Conservation (phyloP, 768 basidiomycete species). For the Amanita rimosa region DNA sequence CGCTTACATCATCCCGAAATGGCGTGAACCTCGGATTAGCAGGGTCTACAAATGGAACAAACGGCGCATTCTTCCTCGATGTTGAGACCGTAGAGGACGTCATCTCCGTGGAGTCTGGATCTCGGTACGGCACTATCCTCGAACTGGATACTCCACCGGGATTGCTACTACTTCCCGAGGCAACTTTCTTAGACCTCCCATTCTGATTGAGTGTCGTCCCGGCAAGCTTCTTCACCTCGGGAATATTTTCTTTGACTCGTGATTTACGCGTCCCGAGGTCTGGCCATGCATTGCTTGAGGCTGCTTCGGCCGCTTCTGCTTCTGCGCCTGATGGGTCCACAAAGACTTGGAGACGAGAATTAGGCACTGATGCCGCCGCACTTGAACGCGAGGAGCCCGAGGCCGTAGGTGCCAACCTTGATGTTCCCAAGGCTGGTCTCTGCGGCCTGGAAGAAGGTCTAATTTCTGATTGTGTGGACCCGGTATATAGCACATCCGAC, state of each 20-base stretch:
- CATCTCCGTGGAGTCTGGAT: conserved; percentile 40
- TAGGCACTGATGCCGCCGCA: conserved; percentile 25
- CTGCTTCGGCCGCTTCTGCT: conserved; percentile 29
- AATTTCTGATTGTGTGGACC: conserved; percentile 33
- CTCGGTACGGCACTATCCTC: conserved; percentile 56
- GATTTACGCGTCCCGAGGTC: conserved; percentile 72
- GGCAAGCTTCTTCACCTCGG: conserved; percentile 54
- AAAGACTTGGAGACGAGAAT: conserved; percentile 56
- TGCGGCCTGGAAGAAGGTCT: conserved; percentile 21
- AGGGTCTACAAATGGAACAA: conserved; percentile 18
- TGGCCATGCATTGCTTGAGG: conserved; percentile 40
- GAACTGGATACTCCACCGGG: conserved; percentile 22
- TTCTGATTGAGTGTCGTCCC: conserved; percentile 59
- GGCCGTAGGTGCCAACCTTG: conserved; percentile 2
- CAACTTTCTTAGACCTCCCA: conserved; percentile 39
- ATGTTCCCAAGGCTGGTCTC: conserved; percentile 2
- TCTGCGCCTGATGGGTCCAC: conserved; percentile 55
- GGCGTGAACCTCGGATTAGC: conserved; percentile 55
- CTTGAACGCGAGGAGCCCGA: conserved; percentile 19
- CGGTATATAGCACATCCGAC: conserved; percentile 18
- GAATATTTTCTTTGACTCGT: conserved; percentile 70
- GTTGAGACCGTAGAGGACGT: conserved; percentile 25
- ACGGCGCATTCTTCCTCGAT: conserved; percentile 7
- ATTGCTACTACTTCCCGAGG: conserved; percentile 23
- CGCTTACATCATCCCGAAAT: conserved; percentile 60